Evolutionary conservation across 495 filamentous ascomycete species (phyloP), one percentile per base, ranked within the genome.

Genomic region (Apiosordaria backusii): DNA sequence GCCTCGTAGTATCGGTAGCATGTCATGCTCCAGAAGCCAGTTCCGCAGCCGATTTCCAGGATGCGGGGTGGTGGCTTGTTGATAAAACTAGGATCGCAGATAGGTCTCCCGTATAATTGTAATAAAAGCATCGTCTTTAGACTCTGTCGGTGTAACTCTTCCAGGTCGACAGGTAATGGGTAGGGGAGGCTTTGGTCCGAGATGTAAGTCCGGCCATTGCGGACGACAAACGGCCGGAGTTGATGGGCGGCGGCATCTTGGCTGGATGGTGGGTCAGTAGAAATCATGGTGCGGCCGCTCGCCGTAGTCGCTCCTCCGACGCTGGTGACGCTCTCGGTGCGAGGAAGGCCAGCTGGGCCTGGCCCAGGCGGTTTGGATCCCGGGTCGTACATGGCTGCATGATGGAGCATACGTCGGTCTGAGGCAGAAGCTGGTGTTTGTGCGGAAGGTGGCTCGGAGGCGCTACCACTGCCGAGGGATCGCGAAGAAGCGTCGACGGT

Each of bases 1-100:
- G 82, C 81, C 52, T 82, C 80, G 70, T 93, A 90, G 75, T 91
- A 87, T 23, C 89, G 84, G 76, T 94, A 89, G 75, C 91, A 95
- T 78, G 89, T 84, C 74, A 90, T 88, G 67, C 91, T 93, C 94
- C 94, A 97, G 68, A 94, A 88, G 26, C 87, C 94, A 18, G 90
- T 90, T 6, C 94, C 94, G 76, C 94, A 98, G 45, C 89, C 92
- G 62, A 97, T 76, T 71, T 98, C 94, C 57, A 98, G 80, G 21
- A 98, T 87, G 66, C 88, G 89, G 68, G 82, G 82, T 0, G 93
- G 93, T 22, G 90, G 89, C 59, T 84, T 84, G 67, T 85, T 81
- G 40, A 83, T 76, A 52, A 88, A 80, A 53, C 82, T 82, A 15
- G 90, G 89, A 16, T 87, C 88, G 75, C 90, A 93, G 71, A 93